Percentiles rank a stretch among this genome's conserved stretches.
Conservation (phyloP, 371 early-diverging fungal genomes). For the Apophysomyces variabilis region DNA sequence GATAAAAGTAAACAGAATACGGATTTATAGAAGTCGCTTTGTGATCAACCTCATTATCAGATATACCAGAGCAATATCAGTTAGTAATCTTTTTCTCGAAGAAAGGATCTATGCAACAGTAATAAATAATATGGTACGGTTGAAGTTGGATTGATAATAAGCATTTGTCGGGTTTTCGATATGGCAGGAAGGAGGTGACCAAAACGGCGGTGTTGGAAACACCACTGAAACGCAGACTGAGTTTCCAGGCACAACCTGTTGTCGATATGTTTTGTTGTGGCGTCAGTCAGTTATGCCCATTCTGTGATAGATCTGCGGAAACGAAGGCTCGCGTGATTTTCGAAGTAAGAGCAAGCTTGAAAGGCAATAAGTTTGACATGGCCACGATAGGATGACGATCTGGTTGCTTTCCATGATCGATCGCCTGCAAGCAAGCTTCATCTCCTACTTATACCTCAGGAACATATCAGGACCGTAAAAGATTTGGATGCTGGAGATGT, state of each 20-base stretch:
- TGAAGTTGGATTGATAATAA: no score
- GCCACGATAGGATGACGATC: conserved; percentile 47
- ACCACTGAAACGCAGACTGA: no score
- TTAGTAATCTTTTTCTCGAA: no score
- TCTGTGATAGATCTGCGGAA: not conserved
- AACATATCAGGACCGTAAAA: conserved; percentile 51
- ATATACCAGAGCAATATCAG: no score
- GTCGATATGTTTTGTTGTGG: not conserved
- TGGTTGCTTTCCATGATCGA: conserved; percentile 66
- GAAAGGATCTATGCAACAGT: no score
- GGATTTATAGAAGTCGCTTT: no score
- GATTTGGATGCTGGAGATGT: conserved; percentile 40
- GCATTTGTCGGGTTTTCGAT: no score
- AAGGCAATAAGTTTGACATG: not conserved
- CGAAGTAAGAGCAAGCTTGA: not conserved
- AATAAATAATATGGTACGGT: no score
- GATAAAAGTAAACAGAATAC: no score
- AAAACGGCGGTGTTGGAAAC: not conserved
- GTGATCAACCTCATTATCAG: no score
- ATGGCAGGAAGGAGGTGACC: not conserved
- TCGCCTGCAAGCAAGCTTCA: conserved; percentile 58
- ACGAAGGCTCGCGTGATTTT: not conserved
- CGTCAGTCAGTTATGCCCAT: not conserved
- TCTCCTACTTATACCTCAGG: conserved; percentile 57
- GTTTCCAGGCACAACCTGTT: not conserved